Conservation (phyloP, 2,329 filamentous ascomycete species). For the Fusarium mexicanum region DNA sequence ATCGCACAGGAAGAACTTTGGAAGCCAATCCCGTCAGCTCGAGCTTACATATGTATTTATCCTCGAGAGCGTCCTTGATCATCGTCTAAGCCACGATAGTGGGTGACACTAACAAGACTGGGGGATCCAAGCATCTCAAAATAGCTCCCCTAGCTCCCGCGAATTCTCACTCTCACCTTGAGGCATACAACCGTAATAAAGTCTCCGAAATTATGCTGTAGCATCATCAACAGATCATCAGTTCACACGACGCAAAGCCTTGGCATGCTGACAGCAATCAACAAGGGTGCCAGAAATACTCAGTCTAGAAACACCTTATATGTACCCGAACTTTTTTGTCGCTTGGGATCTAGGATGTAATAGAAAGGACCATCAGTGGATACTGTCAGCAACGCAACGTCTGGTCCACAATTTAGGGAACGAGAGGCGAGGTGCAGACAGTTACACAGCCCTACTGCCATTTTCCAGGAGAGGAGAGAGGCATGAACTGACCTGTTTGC, state of each 20-base stretch:
- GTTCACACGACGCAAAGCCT: neutral
- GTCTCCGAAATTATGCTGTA: neutral
- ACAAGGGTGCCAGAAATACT: neutral
- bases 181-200: neutral
- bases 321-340: neutral
- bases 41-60: neutral
- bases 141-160: neutral
- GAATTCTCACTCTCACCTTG: neutral
- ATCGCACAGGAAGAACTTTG: neutral
- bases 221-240: neutral
- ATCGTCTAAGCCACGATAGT: constrained; percentile 13
- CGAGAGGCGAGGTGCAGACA: constrained; percentile 24
- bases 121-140: neutral
- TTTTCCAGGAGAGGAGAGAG: neutral
- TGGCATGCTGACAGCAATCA: constrained; percentile 2
- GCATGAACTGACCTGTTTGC: neutral
- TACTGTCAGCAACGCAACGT: constrained; percentile 23
- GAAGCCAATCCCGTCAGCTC: neutral
- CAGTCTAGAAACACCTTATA: fast-evolving
- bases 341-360: neutral
- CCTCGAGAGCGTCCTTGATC: neutral
- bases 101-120: neutral
- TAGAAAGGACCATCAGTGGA: constrained; percentile 10
- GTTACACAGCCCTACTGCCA: constrained; percentile 11
- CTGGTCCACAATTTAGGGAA: constrained; percentile 15